Evolutionary conservation across 306 rosid genomes (phyloP).

Genomic region (Prunus campanulata): DNA sequence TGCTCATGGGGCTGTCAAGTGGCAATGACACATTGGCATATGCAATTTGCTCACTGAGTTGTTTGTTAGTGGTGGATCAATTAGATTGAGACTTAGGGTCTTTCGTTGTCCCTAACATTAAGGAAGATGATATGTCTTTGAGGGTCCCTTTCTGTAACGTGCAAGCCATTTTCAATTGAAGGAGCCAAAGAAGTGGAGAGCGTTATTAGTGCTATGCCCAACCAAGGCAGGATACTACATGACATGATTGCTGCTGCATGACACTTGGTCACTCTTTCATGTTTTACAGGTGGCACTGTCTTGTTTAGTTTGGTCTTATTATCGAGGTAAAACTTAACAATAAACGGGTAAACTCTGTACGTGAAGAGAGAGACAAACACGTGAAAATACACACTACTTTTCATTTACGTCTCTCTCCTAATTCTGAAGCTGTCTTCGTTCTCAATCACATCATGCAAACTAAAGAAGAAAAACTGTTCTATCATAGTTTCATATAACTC

Average conservation of each 20-base stretch:
- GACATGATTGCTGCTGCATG: not conserved
- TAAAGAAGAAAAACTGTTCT: too few species aligned
- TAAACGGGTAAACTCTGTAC: too few species aligned
- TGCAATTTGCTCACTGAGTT: not conserved
- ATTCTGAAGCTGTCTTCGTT: too few species aligned
- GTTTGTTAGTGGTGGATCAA: too few species aligned
- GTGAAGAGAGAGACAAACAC: too few species aligned
- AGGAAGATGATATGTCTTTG: constrained; percentile 2
- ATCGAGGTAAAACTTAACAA: too few species aligned
- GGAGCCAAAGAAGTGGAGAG: not conserved
- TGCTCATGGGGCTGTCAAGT: not conserved
- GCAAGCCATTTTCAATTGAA: not conserved
- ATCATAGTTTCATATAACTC: too few species aligned
- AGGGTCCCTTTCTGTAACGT: not conserved
- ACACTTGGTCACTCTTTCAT: not conserved
- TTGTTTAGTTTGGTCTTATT: not conserved
- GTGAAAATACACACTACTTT: too few species aligned
- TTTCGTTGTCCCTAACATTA: not conserved
- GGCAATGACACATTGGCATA: not conserved
- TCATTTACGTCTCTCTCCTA: too few species aligned
- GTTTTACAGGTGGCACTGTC: not conserved
- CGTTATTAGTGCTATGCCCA: not conserved
- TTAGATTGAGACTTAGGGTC: not conserved
- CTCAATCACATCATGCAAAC: too few species aligned
- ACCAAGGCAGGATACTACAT: not conserved